Percentiles rank a stretch among this genome's conserved stretches.
phyloP scores from a whole-genome alignment of 495 filamentous ascomycete species.

The Penicillium tannophilum region DNA sequence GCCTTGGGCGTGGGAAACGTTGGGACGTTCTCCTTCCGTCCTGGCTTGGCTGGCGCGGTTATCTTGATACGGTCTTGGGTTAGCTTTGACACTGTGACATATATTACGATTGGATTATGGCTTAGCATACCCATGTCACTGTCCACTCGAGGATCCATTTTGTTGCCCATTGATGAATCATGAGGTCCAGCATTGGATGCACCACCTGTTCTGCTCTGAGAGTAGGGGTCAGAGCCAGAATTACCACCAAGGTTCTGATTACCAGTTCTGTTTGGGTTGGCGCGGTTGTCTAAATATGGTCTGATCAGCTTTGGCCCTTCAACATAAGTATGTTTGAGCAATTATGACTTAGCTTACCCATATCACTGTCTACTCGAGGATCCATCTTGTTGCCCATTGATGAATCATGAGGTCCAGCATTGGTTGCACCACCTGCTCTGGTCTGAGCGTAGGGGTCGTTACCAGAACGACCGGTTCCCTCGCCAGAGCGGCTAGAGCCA shows the following conservation, averaged over 20 bases:
- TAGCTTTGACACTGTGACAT: background rate
- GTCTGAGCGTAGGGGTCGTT: slow-evolving; percentile 17
- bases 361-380: slow-evolving; percentile 52
- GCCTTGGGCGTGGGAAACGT: background rate
- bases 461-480: background rate
- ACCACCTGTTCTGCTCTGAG: slow-evolving; percentile 25
- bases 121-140: slow-evolving; percentile 34
- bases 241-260: background rate
- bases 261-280: background rate
- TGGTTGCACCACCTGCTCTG: slow-evolving; percentile 16
- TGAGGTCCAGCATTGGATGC: slow-evolving; percentile 34
- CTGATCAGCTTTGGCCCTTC: background rate
- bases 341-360: slow-evolving; percentile 15
- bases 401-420: slow-evolving; percentile 39
- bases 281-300: background rate
- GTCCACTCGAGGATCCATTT: slow-evolving; percentile 54
- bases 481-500: background rate
- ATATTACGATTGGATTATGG: background rate
- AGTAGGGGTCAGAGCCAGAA: background rate
- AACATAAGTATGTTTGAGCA: background rate
- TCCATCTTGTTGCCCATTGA: slow-evolving; percentile 50
- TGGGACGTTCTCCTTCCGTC: background rate
- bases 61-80: background rate
- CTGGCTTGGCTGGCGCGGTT: background rate
- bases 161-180: slow-evolving; percentile 44